These are phyloP conservation scores for Ceratobasidium sp. DNA, from an alignment of 1,284 basidiomycete species.

Conservation along the genomic window DNA sequence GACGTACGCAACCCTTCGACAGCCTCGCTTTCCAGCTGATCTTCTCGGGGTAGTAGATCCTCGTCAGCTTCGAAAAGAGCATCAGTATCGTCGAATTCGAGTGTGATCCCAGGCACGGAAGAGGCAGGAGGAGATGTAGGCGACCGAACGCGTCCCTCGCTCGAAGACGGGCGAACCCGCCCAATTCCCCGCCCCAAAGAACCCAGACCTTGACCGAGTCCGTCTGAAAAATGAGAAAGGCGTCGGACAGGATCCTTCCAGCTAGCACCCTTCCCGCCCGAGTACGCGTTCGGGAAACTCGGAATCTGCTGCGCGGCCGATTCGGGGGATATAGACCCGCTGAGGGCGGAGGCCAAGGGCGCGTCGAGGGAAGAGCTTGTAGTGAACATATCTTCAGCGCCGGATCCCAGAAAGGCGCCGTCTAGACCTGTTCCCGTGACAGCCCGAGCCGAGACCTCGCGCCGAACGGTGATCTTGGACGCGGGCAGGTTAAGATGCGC, in stretches of 20 bases:
- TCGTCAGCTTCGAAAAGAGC: slow-evolving; percentile 49
- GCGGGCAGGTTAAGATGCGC: slow-evolving; percentile 71
- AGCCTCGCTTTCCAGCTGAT: not conserved
- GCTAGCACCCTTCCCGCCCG: slow-evolving; percentile 39
- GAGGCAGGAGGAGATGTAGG: slow-evolving; percentile 21
- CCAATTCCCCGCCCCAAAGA: slow-evolving; percentile 50
- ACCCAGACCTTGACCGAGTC: slow-evolving; percentile 53
- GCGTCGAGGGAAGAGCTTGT: slow-evolving; percentile 72
- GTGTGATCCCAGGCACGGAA: slow-evolving; percentile 41
- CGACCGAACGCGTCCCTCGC: slow-evolving; percentile 38
- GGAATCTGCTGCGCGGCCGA: slow-evolving; percentile 66
- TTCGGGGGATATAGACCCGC: slow-evolving; percentile 68
- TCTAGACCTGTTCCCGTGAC: slow-evolving; percentile 46
- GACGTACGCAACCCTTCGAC: not conserved
- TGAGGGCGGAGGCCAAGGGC: slow-evolving; percentile 77
- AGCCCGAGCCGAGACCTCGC: slow-evolving; percentile 23
- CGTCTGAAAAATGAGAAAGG: slow-evolving; percentile 33
- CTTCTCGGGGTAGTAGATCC: slow-evolving; percentile 18
- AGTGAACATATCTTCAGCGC: slow-evolving; percentile 51
- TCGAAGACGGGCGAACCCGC: slow-evolving; percentile 44
- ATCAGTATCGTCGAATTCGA: slow-evolving; percentile 54
- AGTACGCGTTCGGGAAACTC: slow-evolving; percentile 75
- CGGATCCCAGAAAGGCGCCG: slow-evolving; percentile 61
- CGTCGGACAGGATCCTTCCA: slow-evolving; percentile 53
- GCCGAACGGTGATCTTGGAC: slow-evolving; percentile 63